Evolutionary conservation across 805 yeast genomes (phyloP).

Genomic region (Nakazawaea peltata): DNA sequence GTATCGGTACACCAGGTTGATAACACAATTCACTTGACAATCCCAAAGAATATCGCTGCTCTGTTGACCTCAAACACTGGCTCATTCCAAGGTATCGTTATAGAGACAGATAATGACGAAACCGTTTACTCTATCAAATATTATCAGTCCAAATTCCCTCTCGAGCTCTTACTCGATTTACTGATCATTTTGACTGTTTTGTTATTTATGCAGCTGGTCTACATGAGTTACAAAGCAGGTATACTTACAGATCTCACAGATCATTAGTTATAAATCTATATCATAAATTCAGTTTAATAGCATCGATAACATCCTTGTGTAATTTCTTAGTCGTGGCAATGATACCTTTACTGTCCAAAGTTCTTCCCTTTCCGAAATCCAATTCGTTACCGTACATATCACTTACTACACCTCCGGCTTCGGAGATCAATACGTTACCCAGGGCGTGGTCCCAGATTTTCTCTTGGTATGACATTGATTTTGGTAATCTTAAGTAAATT

Average conservation of each 20-base stretch:
- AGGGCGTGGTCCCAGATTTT: slow-evolving; percentile 99
- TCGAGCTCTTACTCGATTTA: slow-evolving; percentile 5
- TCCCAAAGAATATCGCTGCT: too few relatives aligned
- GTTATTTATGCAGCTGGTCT: slow-evolving; percentile 7
- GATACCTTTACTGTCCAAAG: slow-evolving; percentile 81
- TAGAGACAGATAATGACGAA: neutral
- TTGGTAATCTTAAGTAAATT: slow-evolving; percentile 83
- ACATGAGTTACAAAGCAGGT: slow-evolving; percentile 6
- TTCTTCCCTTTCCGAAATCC: slow-evolving; percentile 82
- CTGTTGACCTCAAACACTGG: too few relatives aligned
- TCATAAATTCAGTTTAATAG: slow-evolving; percentile 27
- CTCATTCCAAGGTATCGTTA: too few relatives aligned
- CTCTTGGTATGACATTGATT: slow-evolving; percentile 67
- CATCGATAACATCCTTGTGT: slow-evolving; percentile 40
- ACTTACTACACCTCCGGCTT: slow-evolving; percentile 87
- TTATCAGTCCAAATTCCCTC: neutral
- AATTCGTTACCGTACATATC: slow-evolving; percentile 72
- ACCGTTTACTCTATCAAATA: neutral
- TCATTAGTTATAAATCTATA: too few relatives aligned
- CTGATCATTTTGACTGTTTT: slow-evolving; percentile 9
- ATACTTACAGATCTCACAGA: neutral
- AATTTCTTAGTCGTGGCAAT: slow-evolving; percentile 62
- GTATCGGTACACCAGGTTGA: too few relatives aligned
- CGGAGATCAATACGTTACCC: slow-evolving; percentile 78
- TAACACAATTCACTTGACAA: too few relatives aligned